These are phyloP conservation scores for Pyrenophora seminiperda DNA, from an alignment of 2,329 filamentous ascomycete genomes.

Conservation along the genomic window DNA sequence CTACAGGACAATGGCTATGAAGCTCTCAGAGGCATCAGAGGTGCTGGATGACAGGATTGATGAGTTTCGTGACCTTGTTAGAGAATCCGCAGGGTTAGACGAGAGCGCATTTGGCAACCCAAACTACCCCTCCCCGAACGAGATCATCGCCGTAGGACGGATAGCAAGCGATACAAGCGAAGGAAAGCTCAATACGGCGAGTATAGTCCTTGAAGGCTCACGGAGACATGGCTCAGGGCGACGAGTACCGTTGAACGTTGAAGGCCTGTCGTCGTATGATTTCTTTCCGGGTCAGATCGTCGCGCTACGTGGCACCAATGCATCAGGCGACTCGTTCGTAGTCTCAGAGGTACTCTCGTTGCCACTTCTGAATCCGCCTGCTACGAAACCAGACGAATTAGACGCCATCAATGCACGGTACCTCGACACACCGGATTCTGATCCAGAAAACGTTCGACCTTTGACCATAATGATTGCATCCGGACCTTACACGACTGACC, in stretches of 20 bases:
- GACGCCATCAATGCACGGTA: slow-evolving; percentile 72
- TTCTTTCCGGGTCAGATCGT: slow-evolving; percentile 97
- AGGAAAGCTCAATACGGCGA: slow-evolving; percentile 83
- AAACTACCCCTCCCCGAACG: slow-evolving; percentile 79
- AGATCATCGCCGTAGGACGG: slow-evolving; percentile 87
- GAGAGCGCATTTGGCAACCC: slow-evolving; percentile 86
- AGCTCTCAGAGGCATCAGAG: slow-evolving; percentile 87
- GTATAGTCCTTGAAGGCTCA: slow-evolving; percentile 86
- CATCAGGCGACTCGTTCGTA: slow-evolving; percentile 80
- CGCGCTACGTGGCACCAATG: slow-evolving; percentile 83
- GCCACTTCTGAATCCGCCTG: slow-evolving; percentile 75
- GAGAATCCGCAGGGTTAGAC: slow-evolving; percentile 75
- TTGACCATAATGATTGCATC: slow-evolving; percentile 78
- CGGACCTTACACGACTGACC: slow-evolving; percentile 90
- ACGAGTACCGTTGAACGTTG: slow-evolving; percentile 78
- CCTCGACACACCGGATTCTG: slow-evolving; percentile 62
- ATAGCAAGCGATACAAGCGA: slow-evolving; percentile 88
- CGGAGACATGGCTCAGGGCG: slow-evolving; percentile 80
- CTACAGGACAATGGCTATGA: slow-evolving; percentile 95
- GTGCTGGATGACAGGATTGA: slow-evolving; percentile 95
- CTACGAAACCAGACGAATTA: slow-evolving; percentile 69
- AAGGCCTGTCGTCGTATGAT: slow-evolving; percentile 70
- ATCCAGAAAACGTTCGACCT: slow-evolving; percentile 61
- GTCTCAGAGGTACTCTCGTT: slow-evolving; percentile 76
- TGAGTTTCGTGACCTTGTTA: slow-evolving; percentile 76